Evolutionary conservation across 1,284 basidiomycete species (phyloP).

Genomic region (Fistulinella cinereoalba): DNA sequence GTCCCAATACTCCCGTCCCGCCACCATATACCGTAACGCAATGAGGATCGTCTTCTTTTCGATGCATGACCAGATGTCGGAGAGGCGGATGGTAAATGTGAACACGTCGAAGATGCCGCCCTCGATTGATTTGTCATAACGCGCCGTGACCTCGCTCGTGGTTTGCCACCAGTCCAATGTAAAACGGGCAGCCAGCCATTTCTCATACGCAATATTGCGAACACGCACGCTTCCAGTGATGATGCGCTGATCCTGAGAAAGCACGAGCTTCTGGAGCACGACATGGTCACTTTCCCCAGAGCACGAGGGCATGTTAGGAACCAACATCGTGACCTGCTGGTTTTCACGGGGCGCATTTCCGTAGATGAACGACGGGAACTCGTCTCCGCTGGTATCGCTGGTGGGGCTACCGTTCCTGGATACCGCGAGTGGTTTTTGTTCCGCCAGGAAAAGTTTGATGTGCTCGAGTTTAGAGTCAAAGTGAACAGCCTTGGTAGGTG

Average conservation of each 20-base stretch:
- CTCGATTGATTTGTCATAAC: slow-evolving; percentile 65
- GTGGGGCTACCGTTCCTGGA: slow-evolving; percentile 88
- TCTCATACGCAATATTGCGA: slow-evolving; percentile 84
- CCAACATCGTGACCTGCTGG: slow-evolving; percentile 46
- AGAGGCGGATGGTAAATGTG: slow-evolving; percentile 62
- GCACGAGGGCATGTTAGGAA: slow-evolving; percentile 50
- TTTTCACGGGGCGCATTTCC: slow-evolving; percentile 43
- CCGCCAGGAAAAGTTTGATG: slow-evolving; percentile 90
- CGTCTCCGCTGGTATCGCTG: slow-evolving; percentile 74
- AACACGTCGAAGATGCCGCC: slow-evolving; percentile 66
- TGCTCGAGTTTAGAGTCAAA: slow-evolving; percentile 91
- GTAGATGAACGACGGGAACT: slow-evolving; percentile 64
- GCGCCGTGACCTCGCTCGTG: slow-evolving; percentile 87
- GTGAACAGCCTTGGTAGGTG: slow-evolving; percentile 80
- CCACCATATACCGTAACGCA: slow-evolving; percentile 76
- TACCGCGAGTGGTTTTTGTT: slow-evolving; percentile 92
- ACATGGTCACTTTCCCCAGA: slow-evolving; percentile 42
- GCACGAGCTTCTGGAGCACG: slow-evolving; percentile 49
- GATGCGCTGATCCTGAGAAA: slow-evolving; percentile 59
- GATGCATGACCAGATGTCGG: slow-evolving; percentile 64
- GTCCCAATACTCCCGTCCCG: slow-evolving; percentile 84
- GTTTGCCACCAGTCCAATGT: slow-evolving; percentile 96
- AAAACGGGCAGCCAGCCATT: slow-evolving; percentile 87
- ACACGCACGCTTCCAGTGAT: slow-evolving; percentile 76
- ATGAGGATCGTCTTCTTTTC: slow-evolving; percentile 86